These are phyloP conservation scores for Fusarium sp. DNA, from an alignment of 2,329 filamentous ascomycete genomes.

Conservation along the genomic window DNA sequence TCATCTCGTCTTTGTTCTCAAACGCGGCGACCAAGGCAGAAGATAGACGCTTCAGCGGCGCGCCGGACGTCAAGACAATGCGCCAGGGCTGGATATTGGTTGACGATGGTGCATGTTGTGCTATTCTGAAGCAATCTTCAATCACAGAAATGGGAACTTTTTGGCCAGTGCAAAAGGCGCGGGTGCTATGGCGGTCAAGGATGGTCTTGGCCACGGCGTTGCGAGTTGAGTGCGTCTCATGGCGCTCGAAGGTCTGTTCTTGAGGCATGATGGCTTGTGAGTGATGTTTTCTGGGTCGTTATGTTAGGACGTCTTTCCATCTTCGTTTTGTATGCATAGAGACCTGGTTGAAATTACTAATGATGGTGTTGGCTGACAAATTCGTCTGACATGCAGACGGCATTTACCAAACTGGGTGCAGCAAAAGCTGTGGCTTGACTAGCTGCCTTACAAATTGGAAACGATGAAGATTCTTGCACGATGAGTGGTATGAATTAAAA, in stretches of 20 bases:
- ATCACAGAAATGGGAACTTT: not conserved
- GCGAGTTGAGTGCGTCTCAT: conserved; percentile 1
- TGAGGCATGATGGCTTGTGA: not conserved
- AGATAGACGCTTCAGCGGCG: conserved; percentile 4
- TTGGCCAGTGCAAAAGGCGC: conserved; percentile 15
- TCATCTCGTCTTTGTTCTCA: not conserved
- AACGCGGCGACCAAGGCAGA: not conserved
- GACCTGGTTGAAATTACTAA: not conserved
- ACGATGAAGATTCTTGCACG: too few relatives aligned
- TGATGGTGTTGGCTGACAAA: not conserved
- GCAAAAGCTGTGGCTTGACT: too few relatives aligned
- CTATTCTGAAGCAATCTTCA: conserved; percentile 18
- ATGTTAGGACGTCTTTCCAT: not conserved
- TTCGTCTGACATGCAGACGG: not conserved
- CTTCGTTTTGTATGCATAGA: not conserved
- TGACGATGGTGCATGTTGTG: conserved; percentile 21
- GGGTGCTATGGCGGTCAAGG: conserved; percentile 11
- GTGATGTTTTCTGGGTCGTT: not conserved
- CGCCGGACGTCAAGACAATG: conserved; percentile 11
- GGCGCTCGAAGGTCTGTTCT: conserved; percentile 4
- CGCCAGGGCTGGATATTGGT: conserved; percentile 29
- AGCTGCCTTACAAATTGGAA: not conserved
- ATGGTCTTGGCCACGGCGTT: conserved; percentile 10
- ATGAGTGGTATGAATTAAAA: not conserved
- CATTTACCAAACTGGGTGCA: too few relatives aligned